Evolutionary conservation across 257 asterid species (phyloP), one percentile per base, ranked within the genome.

Genomic region (Lantana camara): DNA sequence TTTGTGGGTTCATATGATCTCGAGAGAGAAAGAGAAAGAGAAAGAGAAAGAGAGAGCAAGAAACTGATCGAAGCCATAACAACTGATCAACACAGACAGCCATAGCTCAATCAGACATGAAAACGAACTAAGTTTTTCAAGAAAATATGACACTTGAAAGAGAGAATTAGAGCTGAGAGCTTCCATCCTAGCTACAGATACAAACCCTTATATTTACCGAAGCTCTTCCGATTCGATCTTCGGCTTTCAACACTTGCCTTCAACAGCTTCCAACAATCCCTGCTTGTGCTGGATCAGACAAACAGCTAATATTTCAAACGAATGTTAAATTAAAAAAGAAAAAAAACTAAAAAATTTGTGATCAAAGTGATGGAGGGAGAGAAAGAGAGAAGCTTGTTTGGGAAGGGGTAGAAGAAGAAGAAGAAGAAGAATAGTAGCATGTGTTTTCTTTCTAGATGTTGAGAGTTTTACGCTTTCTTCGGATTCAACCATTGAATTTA

Each of bases 401-500:
- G 23, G 35, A 12, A 11, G 38, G 54, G 49, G 40, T 27, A 20
- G 21, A 40, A 20, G 15, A 40, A 17, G 20, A 21, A 1, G 23
- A 9, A 11, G 60, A 24, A 54, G 76, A 23, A 51, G 40, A 24
- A 20, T 38, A 19, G 4, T 32, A 2, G 20, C 32, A 8, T 62
- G 16, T 23, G 52, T 35, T 27, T 56, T 63, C 24, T 27, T 56
- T 63, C 24, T 58, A 77, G 76, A 72, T 69, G 82, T 65, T 68
- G 73, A 71, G 87, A 48, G 64, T 58, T 72, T 34, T 59, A 48
- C 42, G 63, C 63, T 63, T 58, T 44, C 67, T 77, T 79, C 32
- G 32, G 72, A 81, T 75, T 79, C 77, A 81, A 77, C 73, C 57
- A 21, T 49, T 74, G 80, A 82, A 81, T 70, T 81, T 54, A 76